phyloP scores from a whole-genome alignment of 176 grass and related monocot species.

The Aegilops tauschii region DNA sequence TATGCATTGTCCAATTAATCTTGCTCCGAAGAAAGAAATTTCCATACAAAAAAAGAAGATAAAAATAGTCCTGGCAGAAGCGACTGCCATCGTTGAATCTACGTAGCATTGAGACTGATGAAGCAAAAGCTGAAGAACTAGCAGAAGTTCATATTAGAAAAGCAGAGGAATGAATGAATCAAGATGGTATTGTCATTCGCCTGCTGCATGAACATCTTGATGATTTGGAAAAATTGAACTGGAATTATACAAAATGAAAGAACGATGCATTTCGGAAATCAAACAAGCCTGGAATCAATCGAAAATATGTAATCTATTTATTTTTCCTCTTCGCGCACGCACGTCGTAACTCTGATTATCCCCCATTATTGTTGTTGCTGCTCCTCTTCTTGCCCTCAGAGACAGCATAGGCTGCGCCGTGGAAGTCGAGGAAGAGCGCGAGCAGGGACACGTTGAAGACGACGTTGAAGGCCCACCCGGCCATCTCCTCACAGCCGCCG shows the following conservation, averaged over 20 bases:
- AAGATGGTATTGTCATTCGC: not conserved
- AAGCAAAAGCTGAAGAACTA: not conserved
- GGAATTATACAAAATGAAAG: not conserved
- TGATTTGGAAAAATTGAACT: not conserved
- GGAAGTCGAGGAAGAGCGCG: slow-evolving; percentile 82
- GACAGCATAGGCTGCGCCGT: slow-evolving; percentile 48
- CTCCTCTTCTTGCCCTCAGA: slow-evolving; percentile 33
- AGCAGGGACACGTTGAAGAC: slow-evolving; percentile 78
- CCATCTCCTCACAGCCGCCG: slow-evolving; percentile 74
- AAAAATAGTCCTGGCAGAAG: not conserved
- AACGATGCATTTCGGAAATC: not conserved
- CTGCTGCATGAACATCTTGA: not conserved
- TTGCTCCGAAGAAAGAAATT: not conserved
- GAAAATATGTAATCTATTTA: no score
- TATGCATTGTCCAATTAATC: not conserved
- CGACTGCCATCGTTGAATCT: not conserved
- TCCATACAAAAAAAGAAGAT: not conserved
- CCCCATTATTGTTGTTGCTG: not conserved
- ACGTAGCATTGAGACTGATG: no score
- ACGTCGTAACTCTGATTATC: not conserved
- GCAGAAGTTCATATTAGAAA: not conserved
- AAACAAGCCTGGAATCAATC: not conserved
- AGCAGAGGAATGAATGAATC: not conserved
- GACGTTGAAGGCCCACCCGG: slow-evolving; percentile 81
- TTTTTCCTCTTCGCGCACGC: not conserved